Evolutionary conservation across 2,329 filamentous ascomycete genomes (phyloP), one percentile per base, ranked within the genome.

Genomic region (Juglanconis oblonga): DNA sequence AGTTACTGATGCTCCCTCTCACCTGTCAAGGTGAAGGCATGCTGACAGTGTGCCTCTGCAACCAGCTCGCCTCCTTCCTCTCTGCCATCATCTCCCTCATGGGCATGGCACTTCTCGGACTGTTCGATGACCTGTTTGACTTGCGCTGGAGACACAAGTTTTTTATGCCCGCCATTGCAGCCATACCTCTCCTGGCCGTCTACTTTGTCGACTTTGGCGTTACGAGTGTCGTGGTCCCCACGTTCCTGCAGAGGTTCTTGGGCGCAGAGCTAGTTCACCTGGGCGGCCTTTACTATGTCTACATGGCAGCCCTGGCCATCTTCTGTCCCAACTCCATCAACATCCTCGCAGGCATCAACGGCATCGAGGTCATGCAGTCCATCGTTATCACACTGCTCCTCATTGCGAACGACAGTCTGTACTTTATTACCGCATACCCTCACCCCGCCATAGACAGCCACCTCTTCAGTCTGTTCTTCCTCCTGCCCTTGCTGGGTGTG

Each of bases 251-350:
- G 71, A 87, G 87, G 14, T 96, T 95, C 70, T 80, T 97, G 8
- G 93, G 93, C 62, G 55, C 55, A 38, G 86, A 91, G 67, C 84
- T 97, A 52, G 82, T 98, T 72, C 87, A 98, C 72, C 85, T 98
- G 7, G 89, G 89, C 36, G 76, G 85, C 72, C 78, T 91, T 59
- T 99, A 99, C 83, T 99, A 99, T 77, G 79, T 88, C 70, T 99
- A 98, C 81, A 99, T 99, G 95, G 91, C 92, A 55, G 89, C 90
- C 59, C 85, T 99, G 67, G 91, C 94, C 72, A 99, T 99, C 74
- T 99, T 99, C 79, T 96, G 92, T 67, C 93, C 95, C 6, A 98
- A 99, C 78, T 92, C 92, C 74, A 99, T 99, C 84, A 99, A 99
- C 80, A 99, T 99, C 77, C 81, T 99, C n/a, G 95, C 95, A 0